These are phyloP conservation scores for Vachellia collinsii DNA, from an alignment of 306 rosid species.

Conservation along the genomic window DNA sequence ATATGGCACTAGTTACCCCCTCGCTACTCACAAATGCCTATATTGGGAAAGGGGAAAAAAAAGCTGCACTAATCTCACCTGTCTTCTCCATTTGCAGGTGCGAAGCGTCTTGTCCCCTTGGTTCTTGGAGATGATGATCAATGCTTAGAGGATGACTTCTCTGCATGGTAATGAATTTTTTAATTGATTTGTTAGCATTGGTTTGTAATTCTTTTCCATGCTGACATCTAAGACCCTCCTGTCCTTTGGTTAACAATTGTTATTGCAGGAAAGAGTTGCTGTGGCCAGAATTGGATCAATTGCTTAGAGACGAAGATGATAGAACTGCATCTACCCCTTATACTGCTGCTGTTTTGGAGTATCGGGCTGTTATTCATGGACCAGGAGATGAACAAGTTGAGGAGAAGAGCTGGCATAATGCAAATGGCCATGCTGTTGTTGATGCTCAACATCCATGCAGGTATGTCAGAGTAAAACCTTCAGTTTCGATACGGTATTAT, in stretches of 20 bases:
- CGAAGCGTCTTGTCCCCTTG: conserved; percentile 74
- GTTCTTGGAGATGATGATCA: conserved; percentile 99
- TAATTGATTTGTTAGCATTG: conserved; percentile 16
- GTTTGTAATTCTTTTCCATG: conserved; percentile 22
- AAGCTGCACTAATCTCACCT: conserved; percentile 23
- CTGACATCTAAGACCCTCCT: neutral
- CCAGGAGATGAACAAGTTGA: conserved; percentile 56
- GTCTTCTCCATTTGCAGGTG: conserved; percentile 61
- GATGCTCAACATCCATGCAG: conserved; percentile 99
- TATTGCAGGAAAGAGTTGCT: conserved; percentile 79
- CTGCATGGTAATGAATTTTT: conserved; percentile 79
- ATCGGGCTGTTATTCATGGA: conserved; percentile 73
- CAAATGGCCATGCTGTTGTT: conserved; percentile 78
- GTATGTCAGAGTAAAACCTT: conserved; percentile 41
- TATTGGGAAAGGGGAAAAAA: neutral
- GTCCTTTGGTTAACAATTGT: conserved; percentile 24
- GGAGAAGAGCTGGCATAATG: conserved; percentile 71
- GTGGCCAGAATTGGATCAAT: conserved; percentile 92
- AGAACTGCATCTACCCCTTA: conserved; percentile 81
- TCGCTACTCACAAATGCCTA: neutral
- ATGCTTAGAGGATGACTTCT: conserved; percentile 97
- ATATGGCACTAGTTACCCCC: neutral
- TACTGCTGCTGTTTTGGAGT: conserved; percentile 91
- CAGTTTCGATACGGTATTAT: conserved; percentile 9
- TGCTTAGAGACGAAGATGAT: conserved; percentile 87